Evolutionary conservation across 208 protist genomes (phyloP), one percentile per base, ranked within the genome.

Genomic region (Crithidia bombi): DNA sequence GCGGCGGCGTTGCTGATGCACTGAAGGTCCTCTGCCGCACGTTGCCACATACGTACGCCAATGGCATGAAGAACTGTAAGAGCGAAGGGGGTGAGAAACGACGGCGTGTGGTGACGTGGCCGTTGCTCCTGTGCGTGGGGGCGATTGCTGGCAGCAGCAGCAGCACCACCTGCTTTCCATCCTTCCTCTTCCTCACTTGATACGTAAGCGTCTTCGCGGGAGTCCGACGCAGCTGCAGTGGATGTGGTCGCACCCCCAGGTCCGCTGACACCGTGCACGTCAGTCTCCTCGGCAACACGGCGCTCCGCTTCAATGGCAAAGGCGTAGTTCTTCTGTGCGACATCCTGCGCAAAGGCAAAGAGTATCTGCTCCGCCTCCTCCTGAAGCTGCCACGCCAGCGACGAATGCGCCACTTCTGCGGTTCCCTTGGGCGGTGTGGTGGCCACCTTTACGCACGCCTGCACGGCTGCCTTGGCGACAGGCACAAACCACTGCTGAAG

Each of bases 291-390:
- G 4, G 55, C 72, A 7, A 74, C 50, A 25, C 73, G 74, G 14
- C 88, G 86, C 73, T 93, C 89, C 47, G 84, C 78, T 32, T 82
- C 82, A 10, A 93, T 69, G 57, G 76, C 82, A 46, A 90, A 77
- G 26, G 87, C 69, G 43, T 90, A 90, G 68, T 95, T 82, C 70
- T 94, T 94, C 73, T 94, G 87, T n/a, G 94, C 75, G 17, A 93
- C 71, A 52, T 96, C 92, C 52, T 96, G 92, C 61, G 73, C 72
- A 82, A 95, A 95, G 1, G 87, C 83, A 63, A 93, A 89, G 30
- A 93, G 69, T 28, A 86, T 43, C 5, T 71, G 62, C 21, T 66
- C 54, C 38, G 62, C 71, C 21, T 72, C 28, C 39, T 82, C 66
- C 14, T 28, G 32, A 12, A 56, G 28, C 21, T 65, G 30, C 36